Evolutionary conservation across 192 early-diverging fungal species (phyloP).

Genomic region (Phlyctochytrium planicorne): DNA sequence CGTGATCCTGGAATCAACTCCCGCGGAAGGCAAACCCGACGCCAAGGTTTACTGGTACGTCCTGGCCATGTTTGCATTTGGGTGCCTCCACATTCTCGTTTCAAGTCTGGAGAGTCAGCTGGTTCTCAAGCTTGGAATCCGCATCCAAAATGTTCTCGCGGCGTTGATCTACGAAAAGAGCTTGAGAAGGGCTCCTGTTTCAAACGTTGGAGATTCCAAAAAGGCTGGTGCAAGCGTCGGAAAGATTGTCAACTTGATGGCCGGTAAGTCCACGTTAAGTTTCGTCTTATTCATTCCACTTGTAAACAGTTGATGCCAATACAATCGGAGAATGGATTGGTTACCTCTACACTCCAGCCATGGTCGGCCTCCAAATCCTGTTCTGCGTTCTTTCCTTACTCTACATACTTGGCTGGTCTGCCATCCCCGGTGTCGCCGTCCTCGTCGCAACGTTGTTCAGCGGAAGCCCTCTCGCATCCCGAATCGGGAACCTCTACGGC

Average conservation of each 20-base stretch:
- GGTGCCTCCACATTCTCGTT: not conserved
- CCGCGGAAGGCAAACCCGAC: constrained; percentile 4
- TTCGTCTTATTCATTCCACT: no score
- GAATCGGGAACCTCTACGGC: constrained; percentile 42
- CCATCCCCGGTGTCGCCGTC: constrained; percentile 69
- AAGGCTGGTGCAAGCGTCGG: constrained; percentile 63
- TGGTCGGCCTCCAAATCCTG: constrained; percentile 13
- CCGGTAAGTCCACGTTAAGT: no score
- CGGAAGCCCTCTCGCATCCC: constrained; percentile 14
- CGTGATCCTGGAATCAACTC: constrained; percentile 10
- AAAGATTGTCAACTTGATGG: constrained; percentile 51
- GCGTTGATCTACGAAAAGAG: constrained; percentile 39
- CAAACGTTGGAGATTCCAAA: not conserved
- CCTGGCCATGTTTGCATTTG: not conserved
- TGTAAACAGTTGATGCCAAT: constrained; percentile 23
- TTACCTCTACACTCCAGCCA: constrained; percentile 3
- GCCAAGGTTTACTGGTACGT: not conserved
- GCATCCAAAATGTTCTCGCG: constrained; percentile 25
- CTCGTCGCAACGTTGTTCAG: constrained; percentile 45
- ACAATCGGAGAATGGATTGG: constrained; percentile 18
- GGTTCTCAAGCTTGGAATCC: not conserved
- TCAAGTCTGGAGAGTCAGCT: not conserved
- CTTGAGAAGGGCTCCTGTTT: constrained; percentile 18
- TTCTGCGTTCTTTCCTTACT: constrained; percentile 68
- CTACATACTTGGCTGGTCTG: constrained; percentile 72